phyloP scores from a whole-genome alignment of 2,329 filamentous ascomycete genomes.

The Niveomyces coronatus region DNA sequence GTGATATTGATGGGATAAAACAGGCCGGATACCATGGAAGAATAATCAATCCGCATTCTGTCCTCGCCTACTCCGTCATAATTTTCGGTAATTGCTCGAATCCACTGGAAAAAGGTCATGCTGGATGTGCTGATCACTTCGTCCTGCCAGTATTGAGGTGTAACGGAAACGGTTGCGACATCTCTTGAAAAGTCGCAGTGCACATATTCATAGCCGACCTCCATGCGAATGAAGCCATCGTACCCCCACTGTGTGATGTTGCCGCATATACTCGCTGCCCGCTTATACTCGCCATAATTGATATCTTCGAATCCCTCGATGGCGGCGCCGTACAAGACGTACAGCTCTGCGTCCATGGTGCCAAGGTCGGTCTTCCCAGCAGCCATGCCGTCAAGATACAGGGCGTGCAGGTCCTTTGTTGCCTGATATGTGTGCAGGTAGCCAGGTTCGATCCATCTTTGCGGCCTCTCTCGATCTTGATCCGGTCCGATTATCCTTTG shows the following conservation, averaged over 20 bases:
- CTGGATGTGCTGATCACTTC: conserved; percentile 12
- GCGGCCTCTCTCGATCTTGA: conserved; percentile 10
- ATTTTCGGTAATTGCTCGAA: conserved; percentile 30
- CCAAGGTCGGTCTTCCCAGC: conserved; percentile 56
- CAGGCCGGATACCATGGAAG: conserved; percentile 39
- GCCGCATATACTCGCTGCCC: conserved; percentile 46
- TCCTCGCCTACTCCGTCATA: conserved; percentile 35
- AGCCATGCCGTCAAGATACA: conserved; percentile 62
- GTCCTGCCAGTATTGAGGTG: conserved; percentile 16
- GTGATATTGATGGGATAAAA: conserved; percentile 42
- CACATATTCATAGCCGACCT: conserved; percentile 61
- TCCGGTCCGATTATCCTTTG: conserved; percentile 4
- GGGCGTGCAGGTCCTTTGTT: conserved; percentile 43
- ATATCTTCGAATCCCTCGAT: not conserved
- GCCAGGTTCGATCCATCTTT: conserved; percentile 24
- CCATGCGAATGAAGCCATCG: conserved; percentile 58
- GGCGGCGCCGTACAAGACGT: conserved; percentile 42
- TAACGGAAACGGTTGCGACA: conserved; percentile 25
- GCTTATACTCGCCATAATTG: conserved; percentile 36
- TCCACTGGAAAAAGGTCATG: conserved; percentile 28
- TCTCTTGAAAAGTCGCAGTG: conserved; percentile 49
- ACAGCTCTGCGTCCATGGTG: conserved; percentile 58
- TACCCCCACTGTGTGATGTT: conserved; percentile 43
- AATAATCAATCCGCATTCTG: conserved; percentile 35
- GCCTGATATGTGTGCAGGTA: conserved; percentile 59